A percentile compares a stretch with the other conserved stretches of the same genome.
Evolutionary conservation across 257 asterid species (phyloP).

Genomic region (Cynanchum wilfordii): DNA sequence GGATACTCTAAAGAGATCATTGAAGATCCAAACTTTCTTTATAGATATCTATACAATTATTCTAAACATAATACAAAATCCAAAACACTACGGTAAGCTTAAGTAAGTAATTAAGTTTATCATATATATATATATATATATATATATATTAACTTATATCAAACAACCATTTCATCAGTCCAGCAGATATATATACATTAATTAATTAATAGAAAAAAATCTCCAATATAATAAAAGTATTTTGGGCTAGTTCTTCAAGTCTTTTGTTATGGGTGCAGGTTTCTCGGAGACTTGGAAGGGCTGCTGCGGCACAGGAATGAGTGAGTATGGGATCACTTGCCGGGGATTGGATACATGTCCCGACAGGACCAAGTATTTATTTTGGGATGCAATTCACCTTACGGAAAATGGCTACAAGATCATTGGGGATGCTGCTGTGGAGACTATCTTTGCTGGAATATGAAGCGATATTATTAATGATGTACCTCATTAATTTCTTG

Average conservation of each 20-base stretch:
- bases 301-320: conserved; percentile 48
- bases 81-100: conserved; percentile 32
- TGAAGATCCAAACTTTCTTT: conserved; percentile 23
- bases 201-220: too few relatives aligned
- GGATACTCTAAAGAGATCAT: conserved; percentile 15
- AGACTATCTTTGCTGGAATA: conserved; percentile 12
- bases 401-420: conserved; percentile 41
- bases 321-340: conserved; percentile 38
- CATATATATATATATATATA: too few relatives aligned
- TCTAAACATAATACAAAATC: conserved; percentile 28
- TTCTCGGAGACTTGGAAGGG: conserved; percentile 42
- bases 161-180: too few relatives aligned
- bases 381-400: conserved; percentile 54
- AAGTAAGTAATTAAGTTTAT: too few relatives aligned
- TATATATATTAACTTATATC: too few relatives aligned
- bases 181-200: too few relatives aligned
- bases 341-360: conserved; percentile 33
- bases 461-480: too few relatives aligned
- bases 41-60: conserved; percentile 32
- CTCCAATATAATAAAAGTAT: too few relatives aligned
- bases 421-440: conserved; percentile 33
- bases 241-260: too few relatives aligned
- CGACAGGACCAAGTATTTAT: conserved; percentile 41
- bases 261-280: conserved; percentile 24
- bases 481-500: too few relatives aligned